Percentiles rank a stretch among this genome's conserved stretches.
Evolutionary conservation across 2,329 filamentous ascomycete genomes (phyloP).

Genomic region (Emericellopsis cladophorae): DNA sequence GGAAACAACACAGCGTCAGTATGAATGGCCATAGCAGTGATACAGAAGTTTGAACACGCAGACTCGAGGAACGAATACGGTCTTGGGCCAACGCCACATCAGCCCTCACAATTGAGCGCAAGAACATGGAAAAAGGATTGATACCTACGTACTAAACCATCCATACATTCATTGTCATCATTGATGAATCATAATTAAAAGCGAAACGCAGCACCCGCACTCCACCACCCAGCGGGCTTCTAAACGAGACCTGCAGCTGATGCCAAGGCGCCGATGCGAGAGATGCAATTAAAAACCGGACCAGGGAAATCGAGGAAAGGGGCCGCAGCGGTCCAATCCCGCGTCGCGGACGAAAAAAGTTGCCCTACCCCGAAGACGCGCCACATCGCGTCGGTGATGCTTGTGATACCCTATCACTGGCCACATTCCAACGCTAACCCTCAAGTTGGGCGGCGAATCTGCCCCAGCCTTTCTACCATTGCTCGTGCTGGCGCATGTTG

Average conservation of each 20-base stretch:
- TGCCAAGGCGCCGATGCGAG: not conserved
- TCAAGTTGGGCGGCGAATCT: not conserved
- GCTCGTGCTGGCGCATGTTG: not conserved
- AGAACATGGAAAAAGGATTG: not conserved
- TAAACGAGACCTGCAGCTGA: constrained; percentile 1
- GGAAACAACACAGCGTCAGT: not conserved
- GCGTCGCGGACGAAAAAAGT: not conserved
- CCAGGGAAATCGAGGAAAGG: not conserved
- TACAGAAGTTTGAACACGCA: not conserved
- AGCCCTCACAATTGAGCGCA: not conserved
- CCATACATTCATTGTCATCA: not conserved
- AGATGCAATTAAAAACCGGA: not conserved
- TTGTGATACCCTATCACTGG: too few relatives aligned
- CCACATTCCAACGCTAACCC: not conserved
- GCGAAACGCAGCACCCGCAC: not conserved
- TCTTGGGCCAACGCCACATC: not conserved
- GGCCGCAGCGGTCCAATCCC: not conserved
- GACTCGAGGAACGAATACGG: not conserved
- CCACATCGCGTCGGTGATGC: not conserved
- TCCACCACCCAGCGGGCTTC: not conserved
- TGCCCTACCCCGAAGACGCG: not conserved
- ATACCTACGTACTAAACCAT: too few relatives aligned
- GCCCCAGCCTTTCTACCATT: not conserved
- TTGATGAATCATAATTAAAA: not conserved
- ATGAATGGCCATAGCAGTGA: not conserved